Percentiles rank a stretch among this genome's conserved stretches.
Conservation (phyloP, 176 grass and related monocot species). For the Raddia distichophylla region DNA sequence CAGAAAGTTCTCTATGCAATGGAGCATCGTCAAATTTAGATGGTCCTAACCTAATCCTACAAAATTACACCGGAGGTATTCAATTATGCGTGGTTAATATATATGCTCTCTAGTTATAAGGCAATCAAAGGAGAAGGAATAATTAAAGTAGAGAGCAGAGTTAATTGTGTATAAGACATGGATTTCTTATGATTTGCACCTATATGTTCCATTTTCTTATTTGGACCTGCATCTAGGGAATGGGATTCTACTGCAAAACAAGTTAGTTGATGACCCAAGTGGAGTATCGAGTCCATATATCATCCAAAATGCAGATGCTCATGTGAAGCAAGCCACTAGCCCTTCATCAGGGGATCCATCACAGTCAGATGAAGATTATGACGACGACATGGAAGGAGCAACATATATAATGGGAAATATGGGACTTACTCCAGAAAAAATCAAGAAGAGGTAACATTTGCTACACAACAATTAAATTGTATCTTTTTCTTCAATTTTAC, state of each 20-base stretch:
- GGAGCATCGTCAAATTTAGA: neutral
- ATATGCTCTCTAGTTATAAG: neutral
- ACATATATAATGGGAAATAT: conserved; percentile 54
- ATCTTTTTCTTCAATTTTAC: neutral
- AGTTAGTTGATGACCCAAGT: conserved; percentile 4
- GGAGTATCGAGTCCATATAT: conserved; percentile 31
- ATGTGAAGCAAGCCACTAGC: conserved; percentile 46
- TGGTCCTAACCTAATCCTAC: neutral
- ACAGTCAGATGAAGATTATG: conserved; percentile 61
- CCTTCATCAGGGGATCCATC: conserved; percentile 66
- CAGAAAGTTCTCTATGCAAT: conserved; percentile 10
- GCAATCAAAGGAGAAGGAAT: neutral
- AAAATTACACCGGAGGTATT: conserved; percentile 39
- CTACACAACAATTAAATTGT: neutral
- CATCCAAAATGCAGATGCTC: conserved; percentile 38
- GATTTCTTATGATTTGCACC: neutral
- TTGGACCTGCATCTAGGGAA: neutral
- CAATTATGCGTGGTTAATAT: neutral
- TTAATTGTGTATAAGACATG: neutral
- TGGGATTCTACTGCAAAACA: conserved; percentile 31
- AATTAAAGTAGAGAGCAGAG: neutral
- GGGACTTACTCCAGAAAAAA: conserved; percentile 51
- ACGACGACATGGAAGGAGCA: conserved; percentile 53
- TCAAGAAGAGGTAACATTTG: conserved; percentile 61
- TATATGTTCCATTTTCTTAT: neutral